Evolutionary conservation across 2,329 filamentous ascomycete species (phyloP).

Genomic region (Phialemonium atrogriseum): DNA sequence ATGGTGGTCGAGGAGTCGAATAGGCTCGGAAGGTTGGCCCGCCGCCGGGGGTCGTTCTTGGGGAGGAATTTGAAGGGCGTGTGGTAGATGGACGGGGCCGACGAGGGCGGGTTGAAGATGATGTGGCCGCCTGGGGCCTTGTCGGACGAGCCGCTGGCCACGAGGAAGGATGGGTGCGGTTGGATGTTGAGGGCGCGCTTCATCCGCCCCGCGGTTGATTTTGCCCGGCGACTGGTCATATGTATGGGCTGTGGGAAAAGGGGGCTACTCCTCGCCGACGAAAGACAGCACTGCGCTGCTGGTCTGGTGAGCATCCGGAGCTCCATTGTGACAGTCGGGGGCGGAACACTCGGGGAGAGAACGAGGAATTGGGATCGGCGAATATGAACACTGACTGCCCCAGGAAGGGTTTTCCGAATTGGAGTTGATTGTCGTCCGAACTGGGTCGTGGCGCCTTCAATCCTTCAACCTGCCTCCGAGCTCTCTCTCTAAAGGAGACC

Average conservation of each 20-base stretch:
- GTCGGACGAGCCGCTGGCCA: slow-evolving; percentile 15
- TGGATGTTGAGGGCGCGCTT: slow-evolving; percentile 51
- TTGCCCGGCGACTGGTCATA: slow-evolving; percentile 31
- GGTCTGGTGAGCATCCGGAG: too few relatives aligned
- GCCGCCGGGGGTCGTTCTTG: slow-evolving; percentile 43
- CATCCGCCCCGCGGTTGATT: slow-evolving; percentile 43
- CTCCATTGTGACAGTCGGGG: too few relatives aligned
- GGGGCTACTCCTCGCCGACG: too few relatives aligned
- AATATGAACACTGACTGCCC: too few relatives aligned
- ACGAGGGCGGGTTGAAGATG: slow-evolving; percentile 40
- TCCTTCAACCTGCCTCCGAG: too few relatives aligned
- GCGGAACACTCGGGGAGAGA: too few relatives aligned
- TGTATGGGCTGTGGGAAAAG: slow-evolving; percentile 15
- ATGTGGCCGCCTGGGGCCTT: slow-evolving; percentile 29
- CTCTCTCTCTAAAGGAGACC: too few relatives aligned
- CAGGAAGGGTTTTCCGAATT: too few relatives aligned
- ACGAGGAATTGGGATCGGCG: too few relatives aligned
- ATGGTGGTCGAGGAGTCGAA: slow-evolving; percentile 23
- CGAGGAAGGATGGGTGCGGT: slow-evolving; percentile 52
- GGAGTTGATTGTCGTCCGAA: too few relatives aligned
- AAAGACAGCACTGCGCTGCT: too few relatives aligned
- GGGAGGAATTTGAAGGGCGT: slow-evolving; percentile 62
- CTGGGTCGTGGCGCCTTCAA: too few relatives aligned
- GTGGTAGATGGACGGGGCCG: slow-evolving; percentile 45
- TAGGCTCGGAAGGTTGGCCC: slow-evolving; percentile 37